A percentile compares a stretch with the other conserved stretches of the same genome.
Conservation (phyloP, 1,284 basidiomycete genomes). For the Heterobasidion parviporum region DNA sequence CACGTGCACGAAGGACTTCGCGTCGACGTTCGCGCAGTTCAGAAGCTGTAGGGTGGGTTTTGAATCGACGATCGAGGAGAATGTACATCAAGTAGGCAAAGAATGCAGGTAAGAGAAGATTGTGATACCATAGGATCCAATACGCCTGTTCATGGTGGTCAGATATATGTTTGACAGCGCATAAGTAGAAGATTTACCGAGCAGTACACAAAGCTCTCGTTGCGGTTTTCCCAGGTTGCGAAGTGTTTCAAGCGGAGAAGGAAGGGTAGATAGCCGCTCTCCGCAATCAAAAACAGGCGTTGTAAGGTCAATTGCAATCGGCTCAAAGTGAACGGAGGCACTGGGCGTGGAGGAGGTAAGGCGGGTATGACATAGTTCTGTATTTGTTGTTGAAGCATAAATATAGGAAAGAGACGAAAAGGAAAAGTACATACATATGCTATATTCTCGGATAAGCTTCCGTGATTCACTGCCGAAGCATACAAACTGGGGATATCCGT, state of each 20-base stretch:
- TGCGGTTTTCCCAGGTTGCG: constrained; percentile 47
- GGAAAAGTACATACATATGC: constrained; percentile 26
- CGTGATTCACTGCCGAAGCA: background rate
- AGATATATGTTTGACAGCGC: too few relatives aligned
- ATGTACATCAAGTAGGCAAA: constrained; percentile 38
- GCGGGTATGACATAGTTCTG: constrained; percentile 37
- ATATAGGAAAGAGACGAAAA: background rate
- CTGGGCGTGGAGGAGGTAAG: constrained; percentile 32
- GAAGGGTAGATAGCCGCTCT: constrained; percentile 42
- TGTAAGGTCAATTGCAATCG: constrained; percentile 44
- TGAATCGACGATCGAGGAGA: constrained; percentile 39
- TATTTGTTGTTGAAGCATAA: background rate
- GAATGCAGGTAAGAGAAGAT: constrained; percentile 45
- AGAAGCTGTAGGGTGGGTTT: constrained; percentile 44
- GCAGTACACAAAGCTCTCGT: constrained; percentile 40
- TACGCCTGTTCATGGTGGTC: constrained; percentile 31
- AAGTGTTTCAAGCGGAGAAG: constrained; percentile 30
- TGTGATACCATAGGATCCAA: constrained; percentile 57
- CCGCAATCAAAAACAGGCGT: constrained; percentile 43
- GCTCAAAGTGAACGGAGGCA: constrained; percentile 39
- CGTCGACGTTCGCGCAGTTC: constrained; percentile 44
- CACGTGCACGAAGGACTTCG: constrained; percentile 38
- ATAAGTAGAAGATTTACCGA: constrained; percentile 28
- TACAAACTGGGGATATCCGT: background rate
- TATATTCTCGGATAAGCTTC: constrained; percentile 26